Base-by-base conservation (phyloP, 768 basidiomycete species). In the Kwoniella bestiolae region DNA sequence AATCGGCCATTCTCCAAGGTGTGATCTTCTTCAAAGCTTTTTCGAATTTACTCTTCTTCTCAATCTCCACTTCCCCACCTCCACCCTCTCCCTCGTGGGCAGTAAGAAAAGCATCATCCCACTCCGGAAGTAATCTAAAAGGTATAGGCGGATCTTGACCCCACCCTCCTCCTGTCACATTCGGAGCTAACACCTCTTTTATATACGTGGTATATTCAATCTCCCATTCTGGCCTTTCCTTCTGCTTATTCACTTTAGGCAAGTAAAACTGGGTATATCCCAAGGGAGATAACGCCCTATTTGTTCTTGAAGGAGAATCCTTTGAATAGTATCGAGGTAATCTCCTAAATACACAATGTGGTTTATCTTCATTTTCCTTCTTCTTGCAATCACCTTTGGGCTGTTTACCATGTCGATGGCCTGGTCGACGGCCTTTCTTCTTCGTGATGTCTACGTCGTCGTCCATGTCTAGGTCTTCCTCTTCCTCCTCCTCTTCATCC, bases 211-310 rank as follows among this genome's bases (percentile, higher is more conserved):
- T 72, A 78, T 94, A 92, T 79, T 93, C 91, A 70, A 94, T 82
- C 81, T 88, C 84, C 83, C 87, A 92, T 70, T 83, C 81, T 2
- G 91, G 91, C 12, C 83, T 83, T 76, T 86, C 82, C 72, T 84
- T 82, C 12, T 84, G 85, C 32, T 78, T 72, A 56, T 83, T 83
- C 14, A 91, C 80, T 62, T 85, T 80, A 0, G 89, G 88, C 49
- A 93, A 80, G 72, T 71, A 72, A 70, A 91, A 92, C 86, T 95
- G 93, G 53, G 90, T 88, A 83, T 89, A 96, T 49, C 91, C 91
- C 45, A 94, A 82, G 3, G 90, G 89, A 8, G 87, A 86, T 85
- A 89, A 89, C 51, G 85, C 84, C 55, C 82, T 83, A 79, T 93
- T 94, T 34, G 73, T 83, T 63, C 90, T 84, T 26, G 90, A 90